Evolutionary conservation across 1,139 yeast species (phyloP).

Genomic region (Casaregolazyma suthepensis): DNA sequence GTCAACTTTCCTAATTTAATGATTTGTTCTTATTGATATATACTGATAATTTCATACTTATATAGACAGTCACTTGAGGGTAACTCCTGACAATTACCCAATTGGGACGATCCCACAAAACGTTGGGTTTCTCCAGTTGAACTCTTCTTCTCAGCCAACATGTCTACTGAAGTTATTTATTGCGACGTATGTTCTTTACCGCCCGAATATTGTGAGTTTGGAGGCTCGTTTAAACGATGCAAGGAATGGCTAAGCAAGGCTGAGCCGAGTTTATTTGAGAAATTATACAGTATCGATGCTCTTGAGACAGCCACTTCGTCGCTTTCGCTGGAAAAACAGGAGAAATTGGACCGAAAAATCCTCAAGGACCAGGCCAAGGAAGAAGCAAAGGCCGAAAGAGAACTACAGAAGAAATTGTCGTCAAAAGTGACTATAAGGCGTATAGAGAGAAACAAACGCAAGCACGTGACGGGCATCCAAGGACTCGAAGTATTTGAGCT

Average conservation of each 20-base stretch:
- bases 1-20: no score
- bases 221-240: constrained; percentile 75
- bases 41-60: no score
- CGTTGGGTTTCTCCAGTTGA: not conserved
- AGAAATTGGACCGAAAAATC: constrained; percentile 71
- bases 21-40: no score
- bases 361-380: constrained; percentile 84
- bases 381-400: constrained; percentile 83
- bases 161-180: constrained; percentile 39
- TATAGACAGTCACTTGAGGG: no score
- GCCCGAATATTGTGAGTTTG: constrained; percentile 92
- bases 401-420: constrained; percentile 67
- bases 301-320: constrained; percentile 49
- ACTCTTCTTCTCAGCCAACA: not conserved
- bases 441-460: constrained; percentile 85
- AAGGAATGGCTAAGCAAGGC: constrained; percentile 69
- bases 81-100: no score
- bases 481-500: constrained; percentile 84
- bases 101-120: not conserved
- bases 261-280: constrained; percentile 50
- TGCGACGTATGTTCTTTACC: constrained; percentile 86
- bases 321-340: constrained; percentile 69
- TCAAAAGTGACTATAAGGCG: constrained; percentile 79
- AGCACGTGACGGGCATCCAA: constrained; percentile 77
- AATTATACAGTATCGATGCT: constrained; percentile 46